Evolutionary conservation across 2,329 filamentous ascomycete genomes (phyloP), one percentile per base, ranked within the genome.

Genomic region (Colletotrichum godetiae): DNA sequence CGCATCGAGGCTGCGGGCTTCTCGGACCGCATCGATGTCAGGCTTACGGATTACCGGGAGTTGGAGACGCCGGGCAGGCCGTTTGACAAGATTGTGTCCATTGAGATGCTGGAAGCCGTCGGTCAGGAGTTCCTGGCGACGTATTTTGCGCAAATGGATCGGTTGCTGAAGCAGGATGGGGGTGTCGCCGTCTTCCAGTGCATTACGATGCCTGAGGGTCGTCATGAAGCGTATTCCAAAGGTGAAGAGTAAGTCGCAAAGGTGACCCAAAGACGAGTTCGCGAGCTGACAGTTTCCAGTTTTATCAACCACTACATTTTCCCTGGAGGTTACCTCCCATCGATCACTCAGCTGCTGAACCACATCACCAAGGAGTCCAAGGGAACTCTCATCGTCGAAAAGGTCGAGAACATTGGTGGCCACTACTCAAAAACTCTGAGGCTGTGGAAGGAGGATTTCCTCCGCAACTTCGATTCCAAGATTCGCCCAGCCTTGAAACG

Each of bases 291-390:
- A 29, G 22, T 42, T 35, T 12, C 4, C 70, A 87, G 86, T 78
- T 95, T 95, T 81, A 94, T 95, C 78, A 89, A 92, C 70, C 90
- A 91, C 74, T 94, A 95, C 81, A 94, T 95, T 67, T 95, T 95
- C 81, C 93, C 93, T 0, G 92, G 93, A n/a, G 93, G 93, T 0
- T 92, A 94, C 78, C 83, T 95, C 7, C 90, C 90, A 0, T 88
- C 87, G 3, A 85, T 86, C 37, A 88, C 86, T 15, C 88, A 91
- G 75, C 82, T 92, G 22, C 81, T 92, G 29, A 83, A 86, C 62
- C 87, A 91, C 42, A 92, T 95, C 75, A 88, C 86, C 53, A 84
- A 85, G 31, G 90, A 90, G 42, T 92, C 91, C 0, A 81, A 85
- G 11, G 90, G 90, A 0, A 88, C 88, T 0, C 84, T 95, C 7